Evolutionary conservation across 2,329 filamentous ascomycete genomes (phyloP), one percentile per base, ranked within the genome.

Genomic region (Ambrosiella xylebori): DNA sequence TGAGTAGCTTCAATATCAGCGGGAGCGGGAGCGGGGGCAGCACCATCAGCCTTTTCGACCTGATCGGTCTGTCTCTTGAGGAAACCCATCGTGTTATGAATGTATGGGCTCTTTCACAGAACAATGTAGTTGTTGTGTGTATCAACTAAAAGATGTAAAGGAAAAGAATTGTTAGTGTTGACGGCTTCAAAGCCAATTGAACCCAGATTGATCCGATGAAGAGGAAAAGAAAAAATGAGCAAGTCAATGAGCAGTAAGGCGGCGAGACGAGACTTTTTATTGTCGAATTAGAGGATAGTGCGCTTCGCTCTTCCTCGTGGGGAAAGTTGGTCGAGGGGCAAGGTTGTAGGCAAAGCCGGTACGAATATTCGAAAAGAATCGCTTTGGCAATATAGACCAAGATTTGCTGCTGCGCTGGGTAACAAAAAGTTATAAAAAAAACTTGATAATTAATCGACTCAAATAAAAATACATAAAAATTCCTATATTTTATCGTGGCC

Each of bases 1-100:
- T 71, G 63, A 54, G 65, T 59, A 45, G 61, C 58, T 36, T 9
- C 52, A 19, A 47, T 54, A 17, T 53, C 37, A 37, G 15, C 36
- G 39, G 36, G 40, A 37, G 15, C 36, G 39, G 36, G 40, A 47
- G 56, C 15, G 49, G 47, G 47, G 17, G 19, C 47, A 47, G 40
- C n/a, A 8, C 52, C 45, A 35, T 59, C 58, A 4, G 54, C 58
- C 58, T 59, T 59, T 37, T 59, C 58, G 49, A 57, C 54, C 47
- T 59, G 58, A 27, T 60, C 58, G 58, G 58, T 60, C 54, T 60
- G 58, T 60, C 50, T 60, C 55, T 60, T 60, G 51, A 60, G 58
- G 51, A 60, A 60, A 54, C 58, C 58, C 58, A 60, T 60, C n/a
- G 45, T 39, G 19, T 37, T 19, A 38, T 39, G 37, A 15, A 40